A percentile compares a stretch with the other conserved stretches of the same genome.
Conservation (phyloP, 2,329 filamentous ascomycete genomes). For the Sporothrix brunneoviolacea region DNA sequence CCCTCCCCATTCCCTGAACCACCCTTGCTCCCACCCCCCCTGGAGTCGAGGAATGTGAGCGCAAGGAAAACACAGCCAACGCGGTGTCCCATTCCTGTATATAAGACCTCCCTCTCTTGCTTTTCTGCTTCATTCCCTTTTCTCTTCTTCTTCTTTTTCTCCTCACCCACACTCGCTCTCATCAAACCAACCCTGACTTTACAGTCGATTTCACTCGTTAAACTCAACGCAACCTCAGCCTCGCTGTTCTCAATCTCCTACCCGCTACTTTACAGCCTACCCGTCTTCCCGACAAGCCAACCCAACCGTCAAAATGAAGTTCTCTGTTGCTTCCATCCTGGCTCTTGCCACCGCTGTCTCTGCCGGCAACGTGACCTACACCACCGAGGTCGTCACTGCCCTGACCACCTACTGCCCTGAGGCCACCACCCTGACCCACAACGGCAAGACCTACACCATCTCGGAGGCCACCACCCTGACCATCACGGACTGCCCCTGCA, state of each 20-base stretch:
- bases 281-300: constrained; percentile 33
- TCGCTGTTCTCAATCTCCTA: constrained; percentile 22
- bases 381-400: constrained; percentile 59
- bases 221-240: constrained; percentile 24
- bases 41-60: neutral
- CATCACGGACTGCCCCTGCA: constrained; percentile 62
- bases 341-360: constrained; percentile 44
- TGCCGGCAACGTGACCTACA: constrained; percentile 43
- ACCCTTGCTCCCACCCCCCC: neutral
- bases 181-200: constrained; percentile 44
- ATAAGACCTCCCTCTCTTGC: constrained; percentile 21
- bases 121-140: constrained; percentile 24
- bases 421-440: constrained; percentile 58
- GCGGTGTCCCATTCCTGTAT: constrained; percentile 14
- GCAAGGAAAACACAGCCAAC: neutral
- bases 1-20: neutral
- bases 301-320: constrained; percentile 58
- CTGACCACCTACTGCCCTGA: constrained; percentile 68
- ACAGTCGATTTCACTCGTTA: constrained; percentile 56
- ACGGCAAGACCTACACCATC: constrained; percentile 61
- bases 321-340: constrained; percentile 46
- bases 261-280: constrained; percentile 9
- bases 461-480: constrained; percentile 59
- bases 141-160: constrained; percentile 30
- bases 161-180: constrained; percentile 44